Conservation (phyloP, 2,329 filamentous ascomycete species). For the Penicillium rolfsii region DNA sequence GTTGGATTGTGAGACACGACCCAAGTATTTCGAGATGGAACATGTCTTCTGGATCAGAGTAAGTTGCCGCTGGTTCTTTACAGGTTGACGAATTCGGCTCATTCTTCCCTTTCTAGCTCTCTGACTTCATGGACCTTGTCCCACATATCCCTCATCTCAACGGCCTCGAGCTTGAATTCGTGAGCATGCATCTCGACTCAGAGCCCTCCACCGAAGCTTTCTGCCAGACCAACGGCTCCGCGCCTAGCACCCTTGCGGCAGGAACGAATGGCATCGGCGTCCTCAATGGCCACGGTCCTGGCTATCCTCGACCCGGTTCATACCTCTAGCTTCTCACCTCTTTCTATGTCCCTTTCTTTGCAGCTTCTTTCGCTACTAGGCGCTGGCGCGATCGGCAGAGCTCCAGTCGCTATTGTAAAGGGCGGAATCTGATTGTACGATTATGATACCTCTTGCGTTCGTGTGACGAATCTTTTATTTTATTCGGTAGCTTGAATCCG, state of each 20-base stretch:
- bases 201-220: constrained; percentile 34
- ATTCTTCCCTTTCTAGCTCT: constrained; percentile 41
- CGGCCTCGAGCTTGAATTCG: constrained; percentile 44
- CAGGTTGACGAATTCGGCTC: constrained; percentile 9
- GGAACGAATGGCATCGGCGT: constrained; percentile 34
- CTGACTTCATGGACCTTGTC: constrained; percentile 55
- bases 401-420: constrained; percentile 35
- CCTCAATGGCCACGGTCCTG: constrained; percentile 43
- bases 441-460: constrained; percentile 48
- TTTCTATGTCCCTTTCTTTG: constrained; percentile 23
- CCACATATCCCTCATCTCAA: constrained; percentile 53
- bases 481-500: constrained; percentile 15
- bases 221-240: constrained; percentile 39
- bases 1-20: constrained; percentile 48
- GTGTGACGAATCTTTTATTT: constrained; percentile 29
- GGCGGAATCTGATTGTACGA: constrained; percentile 44
- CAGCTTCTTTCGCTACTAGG: constrained; percentile 25
- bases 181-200: constrained; percentile 47
- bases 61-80: constrained; percentile 22
- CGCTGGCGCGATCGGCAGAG: constrained; percentile 24
- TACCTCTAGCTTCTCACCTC: constrained; percentile 37
- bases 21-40: constrained; percentile 54
- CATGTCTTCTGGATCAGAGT: constrained; percentile 57
- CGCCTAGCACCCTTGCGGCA: constrained; percentile 24
- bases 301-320: constrained; percentile 44